phyloP scores from a whole-genome alignment of 2,329 filamentous ascomycete genomes.

The Chaetomium olivaceum region DNA sequence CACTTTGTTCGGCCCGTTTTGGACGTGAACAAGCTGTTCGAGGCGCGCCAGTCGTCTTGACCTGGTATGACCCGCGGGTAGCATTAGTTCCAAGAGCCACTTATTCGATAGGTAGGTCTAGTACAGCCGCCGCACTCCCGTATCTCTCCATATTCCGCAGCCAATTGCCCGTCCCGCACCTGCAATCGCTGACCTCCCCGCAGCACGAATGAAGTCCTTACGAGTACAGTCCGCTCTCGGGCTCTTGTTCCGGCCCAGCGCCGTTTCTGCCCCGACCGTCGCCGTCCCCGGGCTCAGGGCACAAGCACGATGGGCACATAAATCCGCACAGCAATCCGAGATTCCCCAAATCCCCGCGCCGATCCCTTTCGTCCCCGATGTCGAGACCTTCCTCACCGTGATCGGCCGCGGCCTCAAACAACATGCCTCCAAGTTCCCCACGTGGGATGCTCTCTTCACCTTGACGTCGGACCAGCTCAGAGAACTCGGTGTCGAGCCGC shows the following conservation, averaged over 20 bases:
- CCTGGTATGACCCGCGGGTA: slow-evolving; percentile 24
- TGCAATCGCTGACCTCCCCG: slow-evolving; percentile 16
- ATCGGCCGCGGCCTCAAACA: slow-evolving; percentile 85
- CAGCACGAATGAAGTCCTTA: slow-evolving; percentile 36
- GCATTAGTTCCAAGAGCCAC: slow-evolving; percentile 16
- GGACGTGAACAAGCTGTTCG: slow-evolving; percentile 18
- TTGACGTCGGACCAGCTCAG: slow-evolving; percentile 75
- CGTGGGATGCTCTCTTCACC: slow-evolving; percentile 88
- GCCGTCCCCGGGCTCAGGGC: slow-evolving; percentile 26
- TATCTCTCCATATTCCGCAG: not conserved
- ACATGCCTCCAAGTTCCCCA: slow-evolving; percentile 82
- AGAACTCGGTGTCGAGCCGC: slow-evolving; percentile 82
- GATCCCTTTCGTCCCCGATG: slow-evolving; percentile 83
- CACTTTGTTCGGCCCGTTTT: slow-evolving; percentile 10
- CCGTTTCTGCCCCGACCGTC: slow-evolving; percentile 32
- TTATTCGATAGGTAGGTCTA: slow-evolving; percentile 26
- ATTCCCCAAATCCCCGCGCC: slow-evolving; percentile 60
- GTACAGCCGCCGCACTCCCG: not conserved
- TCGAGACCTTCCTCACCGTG: slow-evolving; percentile 80
- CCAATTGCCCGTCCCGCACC: not conserved
- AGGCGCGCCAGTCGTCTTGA: slow-evolving; percentile 22
- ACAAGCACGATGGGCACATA: slow-evolving; percentile 49
- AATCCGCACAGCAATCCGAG: slow-evolving; percentile 38
- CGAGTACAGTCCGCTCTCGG: slow-evolving; percentile 35
- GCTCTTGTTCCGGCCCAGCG: slow-evolving; percentile 37